phyloP scores from a whole-genome alignment of 116 monocot genomes.

The Papilionanthe hybrid region DNA sequence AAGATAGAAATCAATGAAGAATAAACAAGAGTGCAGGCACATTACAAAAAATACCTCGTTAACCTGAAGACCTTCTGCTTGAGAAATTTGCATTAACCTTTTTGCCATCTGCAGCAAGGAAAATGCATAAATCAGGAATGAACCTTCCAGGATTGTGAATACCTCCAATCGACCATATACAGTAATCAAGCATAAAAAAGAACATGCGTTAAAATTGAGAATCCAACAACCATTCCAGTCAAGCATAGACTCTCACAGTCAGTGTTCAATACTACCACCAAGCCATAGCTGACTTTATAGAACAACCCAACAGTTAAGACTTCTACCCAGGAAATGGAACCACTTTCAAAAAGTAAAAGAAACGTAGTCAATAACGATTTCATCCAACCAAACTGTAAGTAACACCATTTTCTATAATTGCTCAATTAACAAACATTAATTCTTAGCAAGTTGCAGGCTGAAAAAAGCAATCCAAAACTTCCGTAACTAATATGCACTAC shows the following conservation, averaged over 20 bases:
- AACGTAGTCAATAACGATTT: not conserved
- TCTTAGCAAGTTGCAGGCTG: not conserved
- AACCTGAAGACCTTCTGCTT: slow-evolving; percentile 72
- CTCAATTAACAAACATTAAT: not conserved
- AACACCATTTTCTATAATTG: not conserved
- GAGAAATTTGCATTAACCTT: slow-evolving; percentile 76
- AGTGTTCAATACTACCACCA: not conserved
- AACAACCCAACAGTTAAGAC: not conserved
- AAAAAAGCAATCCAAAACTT: too few species aligned
- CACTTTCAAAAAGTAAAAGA: not conserved
- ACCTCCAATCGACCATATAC: not conserved
- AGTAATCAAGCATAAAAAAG: not conserved
- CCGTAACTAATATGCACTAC: not conserved
- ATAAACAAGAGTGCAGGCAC: not conserved
- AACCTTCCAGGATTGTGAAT: not conserved
- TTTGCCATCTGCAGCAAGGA: slow-evolving; percentile 65
- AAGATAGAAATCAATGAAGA: not conserved
- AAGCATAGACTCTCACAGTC: not conserved
- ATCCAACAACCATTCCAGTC: not conserved
- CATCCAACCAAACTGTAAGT: not conserved
- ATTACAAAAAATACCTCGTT: slow-evolving; percentile 68
- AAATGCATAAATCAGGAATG: slow-evolving; percentile 5
- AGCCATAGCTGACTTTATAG: not conserved
- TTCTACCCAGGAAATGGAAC: not conserved
- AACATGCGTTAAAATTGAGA: not conserved